Evolutionary conservation across 768 basidiomycete genomes (phyloP), one percentile per base, ranked within the genome.

Genomic region (Suillus subalutaceus): DNA sequence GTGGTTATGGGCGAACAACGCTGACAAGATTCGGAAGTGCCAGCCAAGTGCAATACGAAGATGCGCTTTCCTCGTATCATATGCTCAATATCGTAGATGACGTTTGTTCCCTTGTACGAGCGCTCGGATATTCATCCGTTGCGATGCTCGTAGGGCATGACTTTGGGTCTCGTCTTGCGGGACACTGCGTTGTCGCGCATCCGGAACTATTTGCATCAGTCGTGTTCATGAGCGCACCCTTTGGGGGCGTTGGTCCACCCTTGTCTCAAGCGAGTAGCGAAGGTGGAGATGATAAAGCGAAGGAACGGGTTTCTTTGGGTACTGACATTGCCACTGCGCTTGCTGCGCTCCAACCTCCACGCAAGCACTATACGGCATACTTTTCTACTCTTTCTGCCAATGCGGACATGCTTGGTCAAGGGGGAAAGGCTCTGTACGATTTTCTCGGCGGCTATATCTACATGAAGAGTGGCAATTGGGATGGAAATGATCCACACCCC

Each of bases 181-280:
- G 81, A 7, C 79, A 79, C 72, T 85, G 85, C 67, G 81, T 86
- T 5, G 80, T 86, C 66, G 80, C 84, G 40, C 80, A 84, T 4
- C 88, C 86, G 1, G 85, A 89, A 66, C 65, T 89, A 4, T 88
- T 89, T 74, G 76, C 73, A 55, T 80, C 83, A 10, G 81, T 88
- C 62, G 84, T 88, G 50, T 72, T 88, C 69, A 88, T 88, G 85
- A 88, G 87, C 66, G 79, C 79, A 4, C 87, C 89, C 0, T 89
- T 85, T 71, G 68, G 79, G 3, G 86, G 87, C 0, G 72, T 83
- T 0, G 81, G 83, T 50, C 70, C 65, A 20, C 44, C 66, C 6
- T 37, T 53, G 20, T 58, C 48, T 67, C 43, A 58, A 46, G 18
- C 59, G 63, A 23, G 16, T 63, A 6, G 50, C 69, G 6, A 69